Conservation (phyloP, 1,284 basidiomycete genomes). For the Papiliotrema fonsecae region DNA sequence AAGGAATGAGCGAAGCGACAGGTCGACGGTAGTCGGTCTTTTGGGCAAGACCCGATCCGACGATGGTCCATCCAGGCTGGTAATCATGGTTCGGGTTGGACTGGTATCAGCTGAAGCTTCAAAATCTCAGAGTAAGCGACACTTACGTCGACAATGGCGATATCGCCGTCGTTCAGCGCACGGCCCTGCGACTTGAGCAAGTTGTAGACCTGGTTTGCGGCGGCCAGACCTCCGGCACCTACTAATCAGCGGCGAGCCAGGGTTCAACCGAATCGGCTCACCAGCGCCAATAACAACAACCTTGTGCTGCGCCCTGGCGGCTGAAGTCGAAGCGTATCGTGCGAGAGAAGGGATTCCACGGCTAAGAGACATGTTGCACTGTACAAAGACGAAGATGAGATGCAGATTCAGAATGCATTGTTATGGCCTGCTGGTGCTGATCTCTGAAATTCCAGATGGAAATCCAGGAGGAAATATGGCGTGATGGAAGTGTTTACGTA, state of each 20-base stretch:
- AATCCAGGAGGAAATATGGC: too few species aligned
- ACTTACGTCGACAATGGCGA: conserved; percentile 69
- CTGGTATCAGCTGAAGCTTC: neutral
- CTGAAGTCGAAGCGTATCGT: conserved; percentile 13
- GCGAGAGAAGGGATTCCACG: conserved; percentile 7
- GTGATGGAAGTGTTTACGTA: too few species aligned
- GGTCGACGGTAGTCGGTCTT: conserved; percentile 67
- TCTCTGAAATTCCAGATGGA: too few species aligned
- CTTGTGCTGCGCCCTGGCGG: conserved; percentile 43
- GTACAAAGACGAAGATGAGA: too few species aligned
- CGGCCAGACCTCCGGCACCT: conserved; percentile 73
- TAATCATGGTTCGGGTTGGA: conserved; percentile 40
- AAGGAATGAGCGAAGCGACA: conserved; percentile 65
- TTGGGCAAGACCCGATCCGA: conserved; percentile 70
- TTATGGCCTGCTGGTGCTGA: too few species aligned
- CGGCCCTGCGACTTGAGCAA: conserved; percentile 67
- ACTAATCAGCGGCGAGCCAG: neutral
- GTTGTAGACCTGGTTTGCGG: conserved; percentile 77
- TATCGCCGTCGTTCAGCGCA: conserved; percentile 64
- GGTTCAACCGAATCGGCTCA: conserved; percentile 16
- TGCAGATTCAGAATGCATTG: too few species aligned
- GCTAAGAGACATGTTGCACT: conserved; percentile 3
- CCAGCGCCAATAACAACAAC: conserved; percentile 51
- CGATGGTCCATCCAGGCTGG: conserved; percentile 87
- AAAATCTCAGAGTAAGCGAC: neutral